Percentiles rank a stretch among this genome's conserved stretches.
phyloP scores from a whole-genome alignment of 352 stramenopile species.

The Pythium biforme region DNA sequence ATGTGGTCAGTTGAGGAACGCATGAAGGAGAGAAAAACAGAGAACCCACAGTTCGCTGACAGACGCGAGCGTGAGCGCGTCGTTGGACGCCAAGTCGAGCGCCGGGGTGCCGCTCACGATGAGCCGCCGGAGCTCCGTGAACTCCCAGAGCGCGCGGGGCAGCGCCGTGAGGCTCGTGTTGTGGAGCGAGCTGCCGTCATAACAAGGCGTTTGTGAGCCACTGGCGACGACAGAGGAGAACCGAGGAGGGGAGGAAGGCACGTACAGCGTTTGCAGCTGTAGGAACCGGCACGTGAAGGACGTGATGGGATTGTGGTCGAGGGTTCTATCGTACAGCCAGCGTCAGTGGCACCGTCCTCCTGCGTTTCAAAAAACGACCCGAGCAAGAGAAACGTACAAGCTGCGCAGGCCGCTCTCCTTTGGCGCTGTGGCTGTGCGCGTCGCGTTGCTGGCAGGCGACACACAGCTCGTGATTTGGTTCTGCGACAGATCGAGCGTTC shows the following conservation, averaged over 20 bases:
- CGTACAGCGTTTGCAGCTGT: constrained; percentile 15
- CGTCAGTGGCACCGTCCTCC: no score
- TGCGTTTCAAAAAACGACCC: no score
- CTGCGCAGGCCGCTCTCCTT: not conserved
- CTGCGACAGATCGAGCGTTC: constrained; percentile 28
- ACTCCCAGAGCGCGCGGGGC: constrained; percentile 20
- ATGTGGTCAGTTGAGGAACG: no score
- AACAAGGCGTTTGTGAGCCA: not conserved
- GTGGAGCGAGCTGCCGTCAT: constrained; percentile 29
- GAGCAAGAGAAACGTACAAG: constrained; percentile 16
- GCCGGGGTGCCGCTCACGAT: constrained; percentile 27
- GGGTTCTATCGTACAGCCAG: not conserved
- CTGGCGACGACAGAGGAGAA: not conserved
- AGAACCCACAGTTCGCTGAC: constrained; percentile 14
- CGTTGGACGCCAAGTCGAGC: constrained; percentile 16
- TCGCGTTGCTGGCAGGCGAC: constrained; percentile 1
- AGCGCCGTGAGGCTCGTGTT: constrained; percentile 25
- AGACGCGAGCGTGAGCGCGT: not conserved
- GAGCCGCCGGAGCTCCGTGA: constrained; percentile 21
- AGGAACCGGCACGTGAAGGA: constrained; percentile 22
- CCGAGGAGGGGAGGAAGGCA: not conserved
- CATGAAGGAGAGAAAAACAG: not conserved
- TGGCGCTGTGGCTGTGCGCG: not conserved
- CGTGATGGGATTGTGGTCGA: constrained; percentile 24
- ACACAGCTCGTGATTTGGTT: constrained; percentile 31